phyloP scores from a whole-genome alignment of 2,329 filamentous ascomycete species.

The Tolypocladium guangdongense region DNA sequence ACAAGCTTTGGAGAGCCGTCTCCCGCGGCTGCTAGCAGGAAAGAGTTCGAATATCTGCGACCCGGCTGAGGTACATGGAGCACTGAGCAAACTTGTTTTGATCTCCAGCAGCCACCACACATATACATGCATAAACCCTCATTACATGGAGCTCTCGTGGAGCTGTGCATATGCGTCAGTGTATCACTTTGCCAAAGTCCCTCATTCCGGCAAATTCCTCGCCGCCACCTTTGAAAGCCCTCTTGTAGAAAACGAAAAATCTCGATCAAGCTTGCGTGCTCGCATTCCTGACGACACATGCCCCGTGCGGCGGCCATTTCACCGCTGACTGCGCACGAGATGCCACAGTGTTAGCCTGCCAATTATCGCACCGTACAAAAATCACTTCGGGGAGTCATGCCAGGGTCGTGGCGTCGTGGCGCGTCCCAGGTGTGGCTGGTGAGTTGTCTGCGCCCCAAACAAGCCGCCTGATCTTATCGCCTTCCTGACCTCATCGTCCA shows the following conservation, averaged over 20 bases:
- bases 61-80: not conserved
- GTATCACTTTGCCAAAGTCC: not conserved
- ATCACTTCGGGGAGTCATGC: not conserved
- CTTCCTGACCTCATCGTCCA: slow-evolving; percentile 2
- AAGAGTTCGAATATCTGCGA: not conserved
- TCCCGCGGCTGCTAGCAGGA: not conserved
- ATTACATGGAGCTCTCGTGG: no score
- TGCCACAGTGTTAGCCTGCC: not conserved
- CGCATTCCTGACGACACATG: not conserved
- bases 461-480: slow-evolving; percentile 7
- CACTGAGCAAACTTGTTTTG: not conserved
- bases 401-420: no score
- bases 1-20: not conserved
- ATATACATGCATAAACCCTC: no score
- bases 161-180: no score
- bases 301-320: not conserved
- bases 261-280: not conserved
- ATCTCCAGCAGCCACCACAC: no score
- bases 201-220: not conserved
- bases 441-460: not conserved
- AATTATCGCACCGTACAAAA: not conserved
- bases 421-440: not conserved
- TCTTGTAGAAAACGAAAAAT: not conserved
- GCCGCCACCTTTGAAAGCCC: not conserved
- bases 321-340: not conserved